phyloP scores from a whole-genome alignment of 257 asterid genomes.

The Rehmannia glutinosa region DNA sequence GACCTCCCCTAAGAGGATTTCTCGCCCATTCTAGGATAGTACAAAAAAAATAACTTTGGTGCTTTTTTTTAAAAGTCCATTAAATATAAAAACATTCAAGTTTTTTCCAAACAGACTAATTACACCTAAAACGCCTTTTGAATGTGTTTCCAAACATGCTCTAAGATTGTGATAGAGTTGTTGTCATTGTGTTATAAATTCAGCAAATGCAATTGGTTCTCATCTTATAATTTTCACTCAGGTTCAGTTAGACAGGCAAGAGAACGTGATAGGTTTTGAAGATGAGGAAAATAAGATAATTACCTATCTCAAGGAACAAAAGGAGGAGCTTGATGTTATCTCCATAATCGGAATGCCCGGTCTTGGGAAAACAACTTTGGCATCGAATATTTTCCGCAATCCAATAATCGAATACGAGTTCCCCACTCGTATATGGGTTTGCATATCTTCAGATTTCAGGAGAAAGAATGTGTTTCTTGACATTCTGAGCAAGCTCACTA shows the following conservation, averaged over 20 bases:
- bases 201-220: too few species aligned
- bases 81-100: too few species aligned
- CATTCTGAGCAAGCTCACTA: conserved; percentile 1
- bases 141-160: too few species aligned
- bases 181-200: too few species aligned
- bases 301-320: not conserved
- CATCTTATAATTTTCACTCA: too few species aligned
- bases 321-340: conserved; percentile 4
- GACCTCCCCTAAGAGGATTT: too few species aligned
- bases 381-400: conserved; percentile 19
- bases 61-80: too few species aligned
- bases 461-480: conserved; percentile 10
- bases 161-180: too few species aligned
- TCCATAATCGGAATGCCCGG: conserved; percentile 36
- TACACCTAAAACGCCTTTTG: too few species aligned
- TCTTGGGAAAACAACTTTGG: conserved; percentile 34
- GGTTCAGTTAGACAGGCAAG: not conserved
- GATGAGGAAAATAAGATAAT: not conserved
- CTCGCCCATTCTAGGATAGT: too few species aligned
- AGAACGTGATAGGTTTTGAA: conserved; percentile 18
- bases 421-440: conserved; percentile 25
- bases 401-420: not conserved
- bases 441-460: conserved; percentile 17
- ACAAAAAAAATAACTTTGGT: too few species aligned
- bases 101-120: too few species aligned